A percentile compares a stretch with the other conserved stretches of the same genome.
phyloP scores from a whole-genome alignment of 1,139 yeast species.

The Casaregolazyma lundiana region DNA sequence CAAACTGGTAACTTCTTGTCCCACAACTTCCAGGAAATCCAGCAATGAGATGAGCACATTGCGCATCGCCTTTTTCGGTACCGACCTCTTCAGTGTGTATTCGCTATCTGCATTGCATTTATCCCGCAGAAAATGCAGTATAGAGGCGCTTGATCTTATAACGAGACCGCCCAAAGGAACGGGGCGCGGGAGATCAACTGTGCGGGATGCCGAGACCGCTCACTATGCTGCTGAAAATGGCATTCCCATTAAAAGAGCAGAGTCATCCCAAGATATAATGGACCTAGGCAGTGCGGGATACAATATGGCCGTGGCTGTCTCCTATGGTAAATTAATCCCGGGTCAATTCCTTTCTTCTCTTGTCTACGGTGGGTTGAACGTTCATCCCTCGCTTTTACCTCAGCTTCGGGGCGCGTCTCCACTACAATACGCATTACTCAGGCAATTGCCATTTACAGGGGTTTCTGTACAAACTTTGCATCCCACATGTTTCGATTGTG shows the following conservation, averaged over 20 bases:
- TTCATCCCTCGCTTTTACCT: conserved; percentile 90
- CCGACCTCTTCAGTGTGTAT: conserved; percentile 66
- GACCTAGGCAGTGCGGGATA: conserved; percentile 34
- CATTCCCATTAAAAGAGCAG: conserved; percentile 53
- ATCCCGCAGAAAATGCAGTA: conserved; percentile 29
- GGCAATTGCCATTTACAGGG: conserved; percentile 63
- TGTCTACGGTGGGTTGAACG: conserved; percentile 70
- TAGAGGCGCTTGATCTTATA: conserved; percentile 54
- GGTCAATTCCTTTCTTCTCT: conserved; percentile 45
- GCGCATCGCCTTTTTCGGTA: conserved; percentile 69
- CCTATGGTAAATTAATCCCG: conserved; percentile 82
- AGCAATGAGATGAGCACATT: conserved; percentile 15
- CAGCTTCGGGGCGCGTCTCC: conserved; percentile 87
- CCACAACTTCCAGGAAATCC: not conserved
- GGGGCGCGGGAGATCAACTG: conserved; percentile 56
- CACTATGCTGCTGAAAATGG: conserved; percentile 35
- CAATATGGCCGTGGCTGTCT: conserved; percentile 78
- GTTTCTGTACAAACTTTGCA: conserved; percentile 87
- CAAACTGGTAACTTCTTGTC: not conserved
- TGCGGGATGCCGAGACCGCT: conserved; percentile 56
- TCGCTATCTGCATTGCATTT: conserved; percentile 48
- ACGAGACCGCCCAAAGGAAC: conserved; percentile 63
- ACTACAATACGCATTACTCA: conserved; percentile 69
- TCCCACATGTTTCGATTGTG: conserved; percentile 80
- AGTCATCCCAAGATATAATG: conserved; percentile 50